These are phyloP conservation scores for Nymphaea thermarum DNA, from an alignment of 164 flowering plant genomes.

Conservation along the genomic window DNA sequence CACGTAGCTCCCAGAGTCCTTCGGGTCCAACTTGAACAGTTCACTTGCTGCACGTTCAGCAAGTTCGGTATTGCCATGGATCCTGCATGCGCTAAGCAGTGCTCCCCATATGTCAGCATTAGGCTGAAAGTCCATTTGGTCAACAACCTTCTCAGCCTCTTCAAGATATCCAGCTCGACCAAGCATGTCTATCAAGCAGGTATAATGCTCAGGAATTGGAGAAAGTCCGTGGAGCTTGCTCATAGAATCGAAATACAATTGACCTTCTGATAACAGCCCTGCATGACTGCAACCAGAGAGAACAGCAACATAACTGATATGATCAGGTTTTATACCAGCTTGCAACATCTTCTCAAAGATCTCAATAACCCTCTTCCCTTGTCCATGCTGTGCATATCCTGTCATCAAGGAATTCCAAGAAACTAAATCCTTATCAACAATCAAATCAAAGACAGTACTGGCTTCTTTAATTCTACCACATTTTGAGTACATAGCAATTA, in stretches of 20 bases:
- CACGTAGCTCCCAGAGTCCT: slow-evolving; percentile 33
- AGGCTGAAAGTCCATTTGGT: slow-evolving; percentile 29
- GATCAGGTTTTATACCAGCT: slow-evolving; percentile 24
- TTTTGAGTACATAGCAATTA: slow-evolving; percentile 34
- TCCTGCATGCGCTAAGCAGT: slow-evolving; percentile 36
- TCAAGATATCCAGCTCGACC: slow-evolving; percentile 37
- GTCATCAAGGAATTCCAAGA: slow-evolving; percentile 51
- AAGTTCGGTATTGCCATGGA: slow-evolving; percentile 17
- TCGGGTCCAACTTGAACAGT: slow-evolving; percentile 22
- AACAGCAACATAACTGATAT: slow-evolving; percentile 30
- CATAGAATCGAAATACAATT: slow-evolving; percentile 29
- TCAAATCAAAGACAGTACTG: slow-evolving; percentile 18
- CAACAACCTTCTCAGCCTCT: slow-evolving; percentile 29
- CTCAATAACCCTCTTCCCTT: slow-evolving; percentile 25
- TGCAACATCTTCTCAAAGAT: slow-evolving; percentile 27
- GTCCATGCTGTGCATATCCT: slow-evolving; percentile 41
- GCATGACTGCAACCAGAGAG: slow-evolving; percentile 42
- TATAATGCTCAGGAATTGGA: slow-evolving; percentile 26
- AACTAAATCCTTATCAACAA: slow-evolving; percentile 22
- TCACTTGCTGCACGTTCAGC: slow-evolving; percentile 30
- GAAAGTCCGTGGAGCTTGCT: slow-evolving; percentile 19
- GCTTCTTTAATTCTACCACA: slow-evolving; percentile 35
- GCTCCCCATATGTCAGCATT: slow-evolving; percentile 37
- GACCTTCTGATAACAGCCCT: slow-evolving; percentile 27
- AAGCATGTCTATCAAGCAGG: slow-evolving; percentile 45